Conservation (phyloP, 129 eudicot genomes). For the Lactuca sativa region DNA sequence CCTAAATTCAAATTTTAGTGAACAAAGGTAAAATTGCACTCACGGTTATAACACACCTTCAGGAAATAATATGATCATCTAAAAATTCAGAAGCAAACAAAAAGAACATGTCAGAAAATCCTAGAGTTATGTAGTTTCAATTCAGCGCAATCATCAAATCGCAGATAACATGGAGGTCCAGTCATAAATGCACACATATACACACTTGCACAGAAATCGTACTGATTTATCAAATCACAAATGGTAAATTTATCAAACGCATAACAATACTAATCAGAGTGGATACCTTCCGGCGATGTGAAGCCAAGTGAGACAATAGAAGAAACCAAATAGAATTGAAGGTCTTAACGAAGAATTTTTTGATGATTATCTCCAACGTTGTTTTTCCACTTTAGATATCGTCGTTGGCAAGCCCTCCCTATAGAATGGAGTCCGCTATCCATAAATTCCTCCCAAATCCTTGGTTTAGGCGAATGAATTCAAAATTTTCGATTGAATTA, state of each 20-base stretch:
- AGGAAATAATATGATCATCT: not conserved
- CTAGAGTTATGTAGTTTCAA: not conserved
- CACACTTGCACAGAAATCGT: not conserved
- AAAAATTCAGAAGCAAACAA: not conserved
- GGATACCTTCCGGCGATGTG: slow-evolving; percentile 68
- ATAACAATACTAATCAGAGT: not conserved
- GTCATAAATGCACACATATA: not conserved
- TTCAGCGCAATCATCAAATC: slow-evolving; percentile 7
- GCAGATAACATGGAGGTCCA: not conserved
- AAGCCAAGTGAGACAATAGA: slow-evolving; percentile 77
- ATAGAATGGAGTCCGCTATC: slow-evolving; percentile 32
- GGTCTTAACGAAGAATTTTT: slow-evolving; percentile 35
- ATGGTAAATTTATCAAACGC: not conserved
- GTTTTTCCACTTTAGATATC: slow-evolving; percentile 38
- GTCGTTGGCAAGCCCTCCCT: slow-evolving; percentile 42
- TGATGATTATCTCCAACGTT: slow-evolving; percentile 35
- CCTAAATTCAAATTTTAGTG: slow-evolving; percentile 7
- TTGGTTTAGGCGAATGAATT: slow-evolving; percentile 2
- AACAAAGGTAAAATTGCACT: no score
- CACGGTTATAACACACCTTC: not conserved
- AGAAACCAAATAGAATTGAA: slow-evolving; percentile 51
- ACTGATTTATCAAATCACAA: not conserved
- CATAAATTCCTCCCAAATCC: slow-evolving; percentile 26
- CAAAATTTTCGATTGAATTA: slow-evolving; percentile 1
- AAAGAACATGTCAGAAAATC: not conserved